phyloP scores from a whole-genome alignment of 2,329 filamentous ascomycete species.

The Dothistroma pini region DNA sequence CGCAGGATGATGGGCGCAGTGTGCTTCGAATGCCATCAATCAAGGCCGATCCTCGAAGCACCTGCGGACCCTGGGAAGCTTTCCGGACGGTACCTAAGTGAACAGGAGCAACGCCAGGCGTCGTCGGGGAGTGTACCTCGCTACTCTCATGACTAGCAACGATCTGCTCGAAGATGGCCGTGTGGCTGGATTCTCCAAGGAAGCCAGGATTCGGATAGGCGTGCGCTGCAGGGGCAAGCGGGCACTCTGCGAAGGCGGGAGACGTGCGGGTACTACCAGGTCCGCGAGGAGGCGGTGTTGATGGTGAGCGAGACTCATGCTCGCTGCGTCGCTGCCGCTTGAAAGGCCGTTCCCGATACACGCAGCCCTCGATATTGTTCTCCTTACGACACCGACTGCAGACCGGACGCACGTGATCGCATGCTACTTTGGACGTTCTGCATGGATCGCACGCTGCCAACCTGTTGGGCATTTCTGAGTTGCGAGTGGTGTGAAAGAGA shows the following conservation, averaged over 20 bases:
- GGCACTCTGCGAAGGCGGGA: constrained; percentile 3
- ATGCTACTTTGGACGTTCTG: constrained; percentile 30
- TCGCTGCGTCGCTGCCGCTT: constrained; percentile 20
- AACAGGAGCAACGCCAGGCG: background rate
- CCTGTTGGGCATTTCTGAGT: constrained; percentile 11
- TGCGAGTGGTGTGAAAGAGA: background rate
- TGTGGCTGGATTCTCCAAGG: constrained; percentile 33
- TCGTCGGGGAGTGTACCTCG: background rate
- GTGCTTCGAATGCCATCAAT: constrained; percentile 16
- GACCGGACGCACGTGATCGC: constrained; percentile 29
- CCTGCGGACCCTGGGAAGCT: constrained; percentile 4
- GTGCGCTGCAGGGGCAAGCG: background rate
- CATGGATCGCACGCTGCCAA: constrained; percentile 33
- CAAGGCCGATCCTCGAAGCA: constrained; percentile 21
- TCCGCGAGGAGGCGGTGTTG: background rate
- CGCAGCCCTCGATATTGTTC: constrained; percentile 22
- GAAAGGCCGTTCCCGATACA: constrained; percentile 32
- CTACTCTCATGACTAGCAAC: constrained; percentile 16
- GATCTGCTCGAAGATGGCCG: constrained; percentile 34
- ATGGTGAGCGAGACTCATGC: background rate
- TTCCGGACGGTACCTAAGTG: background rate
- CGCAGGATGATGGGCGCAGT: constrained; percentile 16
- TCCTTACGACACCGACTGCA: constrained; percentile 28
- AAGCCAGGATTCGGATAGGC: constrained; percentile 37
- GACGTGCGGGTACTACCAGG: background rate